Base-by-base conservation (phyloP, 140 eudicot genomes). In the Anethum foeniculum region DNA sequence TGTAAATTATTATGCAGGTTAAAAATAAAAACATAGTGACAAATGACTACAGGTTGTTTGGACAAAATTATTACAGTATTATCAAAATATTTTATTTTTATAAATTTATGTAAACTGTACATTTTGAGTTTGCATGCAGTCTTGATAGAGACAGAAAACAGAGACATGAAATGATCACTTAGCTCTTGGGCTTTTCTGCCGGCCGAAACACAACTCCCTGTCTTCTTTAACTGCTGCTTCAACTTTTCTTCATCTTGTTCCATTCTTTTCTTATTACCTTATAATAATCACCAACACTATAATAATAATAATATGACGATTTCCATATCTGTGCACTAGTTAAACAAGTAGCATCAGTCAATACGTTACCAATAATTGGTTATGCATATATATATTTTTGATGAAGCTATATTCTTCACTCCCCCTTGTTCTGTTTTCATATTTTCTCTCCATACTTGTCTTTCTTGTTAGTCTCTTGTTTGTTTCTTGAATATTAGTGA, bases 101-200 rank as follows among this genome's bases (percentile, higher is more conserved):
- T 54, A 54, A 54, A 54, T 19, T 54, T 54, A 6, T 54, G 62
- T 54, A 54, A 54, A 54, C 7, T 6, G 71, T 10, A 9, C 36
- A 74, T 74, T 1, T 44, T 46, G 54, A 23, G 23, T 75, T 75
- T 76, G 67, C 65, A 76, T 76, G 67, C 46, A 76, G 65, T 48
- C 47, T 15, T 76, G 13, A 18, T 0, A 76, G 25, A 49, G 38
- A 76, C 79, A 76, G 18, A 76, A 76, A 25, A 14, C 27, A 76
- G 44, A 19, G 65, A 48, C 79, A 49, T 27, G 36, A 47, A 16
- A 2, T 52, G 19, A 46, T 34, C 64, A 49, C 28, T 76, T 76
- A 49, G 79, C 79, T 49, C 16, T 76, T 76, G 79, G 79, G 13
- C 36, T 49, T 76, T 76, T 49, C 76, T 46, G 79, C 79, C 79